A percentile compares a stretch with the other conserved stretches of the same genome.
Conservation (phyloP, 176 grass and related monocot genomes). For the Tillandsia fasciculata region DNA sequence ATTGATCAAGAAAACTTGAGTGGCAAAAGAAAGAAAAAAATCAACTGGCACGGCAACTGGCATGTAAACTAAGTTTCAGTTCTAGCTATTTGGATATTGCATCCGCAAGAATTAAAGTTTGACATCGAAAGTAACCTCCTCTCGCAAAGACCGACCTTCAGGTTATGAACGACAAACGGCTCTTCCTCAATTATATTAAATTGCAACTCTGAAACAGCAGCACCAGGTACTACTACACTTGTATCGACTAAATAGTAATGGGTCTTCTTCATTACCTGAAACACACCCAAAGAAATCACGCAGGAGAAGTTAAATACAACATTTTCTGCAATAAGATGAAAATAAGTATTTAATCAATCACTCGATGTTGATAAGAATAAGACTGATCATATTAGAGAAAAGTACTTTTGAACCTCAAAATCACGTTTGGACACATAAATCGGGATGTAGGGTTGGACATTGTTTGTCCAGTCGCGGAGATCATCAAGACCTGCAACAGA, state of each 20-base stretch:
- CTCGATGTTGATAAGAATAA: background rate
- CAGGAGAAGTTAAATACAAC: background rate
- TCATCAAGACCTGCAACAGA: constrained; percentile 77
- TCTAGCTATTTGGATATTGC: too few relatives aligned
- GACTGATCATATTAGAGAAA: background rate
- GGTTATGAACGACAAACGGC: constrained; percentile 68
- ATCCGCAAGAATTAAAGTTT: too few relatives aligned
- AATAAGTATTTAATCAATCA: background rate
- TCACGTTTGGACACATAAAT: constrained; percentile 79
- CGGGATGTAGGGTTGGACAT: constrained; percentile 68
- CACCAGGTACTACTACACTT: constrained; percentile 81
- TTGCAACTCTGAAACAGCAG: constrained; percentile 68
- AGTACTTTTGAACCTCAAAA: constrained; percentile 50
- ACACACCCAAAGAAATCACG: background rate
- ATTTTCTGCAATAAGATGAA: background rate
- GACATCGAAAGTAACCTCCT: background rate
- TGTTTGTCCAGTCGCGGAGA: constrained; percentile 95
- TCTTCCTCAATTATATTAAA: constrained; percentile 94
- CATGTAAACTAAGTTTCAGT: too few relatives aligned
- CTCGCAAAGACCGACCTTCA: constrained; percentile 44
- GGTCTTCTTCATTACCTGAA: constrained; percentile 96
- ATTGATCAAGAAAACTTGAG: too few relatives aligned
- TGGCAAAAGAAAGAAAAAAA: too few relatives aligned
- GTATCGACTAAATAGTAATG: constrained; percentile 98
- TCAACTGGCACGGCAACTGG: too few relatives aligned